phyloP scores from a whole-genome alignment of 768 basidiomycete species.

The Royoungia palumana region DNA sequence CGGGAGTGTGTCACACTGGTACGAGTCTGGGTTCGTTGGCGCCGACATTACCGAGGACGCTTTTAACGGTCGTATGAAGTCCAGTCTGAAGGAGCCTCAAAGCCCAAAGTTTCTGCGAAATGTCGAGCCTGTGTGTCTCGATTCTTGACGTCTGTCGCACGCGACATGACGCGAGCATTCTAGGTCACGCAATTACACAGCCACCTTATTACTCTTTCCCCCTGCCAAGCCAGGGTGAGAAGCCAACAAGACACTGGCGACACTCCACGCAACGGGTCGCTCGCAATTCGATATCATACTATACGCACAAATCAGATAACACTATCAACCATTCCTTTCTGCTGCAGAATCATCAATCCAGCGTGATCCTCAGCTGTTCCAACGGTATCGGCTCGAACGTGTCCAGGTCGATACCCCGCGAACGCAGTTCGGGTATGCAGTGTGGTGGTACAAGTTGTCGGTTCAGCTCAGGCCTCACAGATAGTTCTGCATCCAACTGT shows the following conservation, averaged over 20 bases:
- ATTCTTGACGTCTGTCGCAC: conserved; percentile 24
- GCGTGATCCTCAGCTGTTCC: conserved; percentile 89
- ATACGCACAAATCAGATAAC: conserved; percentile 35
- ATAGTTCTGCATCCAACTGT: conserved; percentile 65
- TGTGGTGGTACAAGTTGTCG: conserved; percentile 86
- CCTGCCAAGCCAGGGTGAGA: background rate
- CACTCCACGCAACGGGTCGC: conserved; percentile 21
- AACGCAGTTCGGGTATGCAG: conserved; percentile 85
- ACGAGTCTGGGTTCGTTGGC: conserved; percentile 18
- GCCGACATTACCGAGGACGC: conserved; percentile 9
- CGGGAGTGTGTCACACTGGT: conserved; percentile 65
- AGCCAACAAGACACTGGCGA: conserved; percentile 30
- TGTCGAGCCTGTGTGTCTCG: too few relatives aligned
- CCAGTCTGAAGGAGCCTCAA: too few relatives aligned
- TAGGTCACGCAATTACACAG: conserved; percentile 18
- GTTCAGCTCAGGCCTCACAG: conserved; percentile 92
- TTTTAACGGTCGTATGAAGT: too few relatives aligned
- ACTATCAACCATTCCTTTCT: conserved; percentile 26
- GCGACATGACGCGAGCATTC: conserved; percentile 33
- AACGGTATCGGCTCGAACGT: conserved; percentile 96
- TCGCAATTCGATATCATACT: conserved; percentile 35
- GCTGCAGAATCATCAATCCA: conserved; percentile 62
- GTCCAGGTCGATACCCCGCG: conserved; percentile 81
- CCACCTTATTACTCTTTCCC: conserved; percentile 5
- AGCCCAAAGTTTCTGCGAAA: too few relatives aligned